Conservation (phyloP, 2,329 filamentous ascomycete genomes). For the Corynespora cassiicola region DNA sequence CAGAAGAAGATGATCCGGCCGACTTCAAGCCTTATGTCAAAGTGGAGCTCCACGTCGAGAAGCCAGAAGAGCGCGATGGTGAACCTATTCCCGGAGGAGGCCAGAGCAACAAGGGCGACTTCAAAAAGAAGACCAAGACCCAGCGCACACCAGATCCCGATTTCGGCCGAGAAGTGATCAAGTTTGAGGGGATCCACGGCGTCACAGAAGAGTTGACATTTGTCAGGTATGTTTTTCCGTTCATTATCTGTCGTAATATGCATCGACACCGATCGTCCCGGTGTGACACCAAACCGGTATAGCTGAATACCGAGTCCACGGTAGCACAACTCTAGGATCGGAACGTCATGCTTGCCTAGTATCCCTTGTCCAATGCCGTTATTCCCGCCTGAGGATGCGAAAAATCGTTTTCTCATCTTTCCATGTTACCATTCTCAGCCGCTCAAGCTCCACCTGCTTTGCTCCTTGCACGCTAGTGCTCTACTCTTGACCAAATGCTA, state of each 20-base stretch:
- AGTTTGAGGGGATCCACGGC: conserved; percentile 50
- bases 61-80: conserved; percentile 55
- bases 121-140: conserved; percentile 54
- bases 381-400: conserved; percentile 10
- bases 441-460: too few species aligned
- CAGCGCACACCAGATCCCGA: conserved; percentile 52
- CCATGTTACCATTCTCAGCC: too few species aligned
- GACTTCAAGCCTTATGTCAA: conserved; percentile 78
- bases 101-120: conserved; percentile 60
- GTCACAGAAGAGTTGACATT: conserved; percentile 57
- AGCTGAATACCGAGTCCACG: conserved; percentile 4
- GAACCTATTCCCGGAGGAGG: conserved; percentile 53
- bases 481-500: conserved; percentile 10
- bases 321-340: conserved; percentile 16
- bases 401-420: conserved; percentile 18
- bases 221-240: conserved; percentile 49
- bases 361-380: conserved; percentile 20
- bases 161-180: conserved; percentile 52
- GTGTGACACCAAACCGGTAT: conserved; percentile 6
- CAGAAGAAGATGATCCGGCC: conserved; percentile 58
- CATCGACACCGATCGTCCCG: background rate
- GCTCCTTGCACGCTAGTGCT: too few species aligned
- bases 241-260: background rate
- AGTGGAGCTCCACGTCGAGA: conserved; percentile 82
- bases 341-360: conserved; percentile 7